Conservation (phyloP, 805 yeast genomes). For the Zygotorulaspora danielsina region DNA sequence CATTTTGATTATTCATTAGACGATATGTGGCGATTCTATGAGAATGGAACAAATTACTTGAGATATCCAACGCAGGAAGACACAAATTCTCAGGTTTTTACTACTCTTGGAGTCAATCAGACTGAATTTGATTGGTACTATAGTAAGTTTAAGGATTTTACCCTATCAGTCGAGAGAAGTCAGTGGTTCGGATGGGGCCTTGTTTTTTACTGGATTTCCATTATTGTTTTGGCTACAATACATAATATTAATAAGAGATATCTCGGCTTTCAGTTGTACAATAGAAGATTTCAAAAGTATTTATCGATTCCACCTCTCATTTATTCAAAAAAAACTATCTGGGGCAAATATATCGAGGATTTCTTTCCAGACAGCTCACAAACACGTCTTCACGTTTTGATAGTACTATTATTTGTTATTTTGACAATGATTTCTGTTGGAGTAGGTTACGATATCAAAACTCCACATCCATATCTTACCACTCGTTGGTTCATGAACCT, state of each 20-base stretch:
- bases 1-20: conserved; percentile 34
- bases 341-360: background rate
- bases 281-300: conserved; percentile 24
- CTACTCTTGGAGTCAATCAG: conserved; percentile 36
- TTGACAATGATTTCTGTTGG: conserved; percentile 34
- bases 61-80: conserved; percentile 32
- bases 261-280: conserved; percentile 24
- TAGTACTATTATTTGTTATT: conserved; percentile 33
- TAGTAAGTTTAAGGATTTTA: conserved; percentile 37
- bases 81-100: conserved; percentile 21
- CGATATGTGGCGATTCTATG: conserved; percentile 34
- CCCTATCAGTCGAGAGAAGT: conserved; percentile 37
- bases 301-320: conserved; percentile 32
- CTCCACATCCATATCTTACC: conserved; percentile 39
- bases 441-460: conserved; percentile 36
- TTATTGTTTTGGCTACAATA: conserved; percentile 34
- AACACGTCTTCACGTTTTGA: conserved; percentile 30
- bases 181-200: conserved; percentile 47
- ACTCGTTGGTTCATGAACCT: conserved; percentile 34
- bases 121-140: conserved; percentile 35
- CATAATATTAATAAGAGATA: conserved; percentile 28
- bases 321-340: conserved; percentile 13
- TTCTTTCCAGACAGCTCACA: conserved; percentile 34
- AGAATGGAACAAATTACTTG: conserved; percentile 37
- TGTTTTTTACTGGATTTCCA: conserved; percentile 40